phyloP scores from a whole-genome alignment of 495 filamentous ascomycete genomes.

The Aspergillus diversus region DNA sequence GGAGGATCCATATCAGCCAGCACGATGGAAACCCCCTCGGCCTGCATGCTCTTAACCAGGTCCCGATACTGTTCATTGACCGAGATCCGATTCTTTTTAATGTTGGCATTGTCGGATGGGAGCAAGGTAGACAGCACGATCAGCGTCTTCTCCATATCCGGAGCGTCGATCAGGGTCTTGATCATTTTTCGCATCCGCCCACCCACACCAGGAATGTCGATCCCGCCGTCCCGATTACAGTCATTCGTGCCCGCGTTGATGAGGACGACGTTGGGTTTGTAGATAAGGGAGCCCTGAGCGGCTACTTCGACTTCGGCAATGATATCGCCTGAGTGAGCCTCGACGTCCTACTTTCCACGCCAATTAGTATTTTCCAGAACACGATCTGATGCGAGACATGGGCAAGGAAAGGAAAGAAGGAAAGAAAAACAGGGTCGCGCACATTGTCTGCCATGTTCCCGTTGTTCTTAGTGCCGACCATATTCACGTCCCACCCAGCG shows the following conservation, averaged over 20 bases:
- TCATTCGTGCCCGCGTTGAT: slow-evolving; percentile 55
- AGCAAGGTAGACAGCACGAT: background rate
- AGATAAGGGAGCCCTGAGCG: slow-evolving; percentile 30
- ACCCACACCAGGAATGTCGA: slow-evolving; percentile 23
- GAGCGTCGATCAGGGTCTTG: background rate
- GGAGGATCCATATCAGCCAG: background rate
- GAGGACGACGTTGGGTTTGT: slow-evolving; percentile 53
- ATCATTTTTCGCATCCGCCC: background rate
- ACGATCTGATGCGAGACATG: background rate
- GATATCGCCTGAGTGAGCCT: background rate
- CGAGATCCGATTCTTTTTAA: no score
- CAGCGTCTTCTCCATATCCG: background rate
- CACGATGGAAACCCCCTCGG: background rate
- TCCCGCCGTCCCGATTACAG: slow-evolving; percentile 36
- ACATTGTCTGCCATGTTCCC: slow-evolving; percentile 56
- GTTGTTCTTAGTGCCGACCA: slow-evolving; percentile 47
- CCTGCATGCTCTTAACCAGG: background rate
- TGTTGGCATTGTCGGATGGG: background rate
- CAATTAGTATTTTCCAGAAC: background rate
- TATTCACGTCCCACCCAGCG: slow-evolving; percentile 46
- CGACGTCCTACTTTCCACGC: background rate
- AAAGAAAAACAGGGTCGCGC: background rate
- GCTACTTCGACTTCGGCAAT: slow-evolving; percentile 41
- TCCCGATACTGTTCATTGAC: background rate
- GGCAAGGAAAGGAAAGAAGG: no score